phyloP scores from a whole-genome alignment of 345 rosid genomes.

The Aegle marmelos region DNA sequence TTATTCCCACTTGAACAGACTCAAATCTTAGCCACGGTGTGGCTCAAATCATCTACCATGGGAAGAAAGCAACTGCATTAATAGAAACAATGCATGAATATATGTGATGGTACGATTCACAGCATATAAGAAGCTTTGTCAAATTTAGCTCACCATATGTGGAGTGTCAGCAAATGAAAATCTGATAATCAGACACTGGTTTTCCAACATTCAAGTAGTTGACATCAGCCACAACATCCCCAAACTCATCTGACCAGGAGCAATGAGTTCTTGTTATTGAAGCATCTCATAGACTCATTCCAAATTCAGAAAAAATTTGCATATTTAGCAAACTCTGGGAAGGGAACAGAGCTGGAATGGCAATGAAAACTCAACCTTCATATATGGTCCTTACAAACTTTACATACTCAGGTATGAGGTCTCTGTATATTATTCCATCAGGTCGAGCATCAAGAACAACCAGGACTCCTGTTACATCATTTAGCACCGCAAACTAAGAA shows the following conservation, averaged over 20 bases:
- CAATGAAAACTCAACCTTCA: conserved; percentile 56
- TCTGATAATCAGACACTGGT: conserved; percentile 40
- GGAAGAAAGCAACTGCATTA: neutral
- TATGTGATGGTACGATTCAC: neutral
- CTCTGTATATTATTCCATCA: conserved; percentile 75
- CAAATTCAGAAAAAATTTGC: neutral
- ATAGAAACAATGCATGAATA: neutral
- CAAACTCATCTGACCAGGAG: conserved; percentile 55
- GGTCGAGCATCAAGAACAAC: conserved; percentile 89
- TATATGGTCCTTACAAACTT: conserved; percentile 69
- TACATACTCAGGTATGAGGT: conserved; percentile 77
- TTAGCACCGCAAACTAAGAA: conserved; percentile 4
- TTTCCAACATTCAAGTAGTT: conserved; percentile 72
- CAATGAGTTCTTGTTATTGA: neutral
- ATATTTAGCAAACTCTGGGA: neutral
- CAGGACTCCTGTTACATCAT: conserved; percentile 50
- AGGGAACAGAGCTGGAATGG: neutral
- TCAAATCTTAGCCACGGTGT: neutral
- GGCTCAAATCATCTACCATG: neutral
- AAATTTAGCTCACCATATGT: conserved; percentile 1
- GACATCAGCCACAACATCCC: conserved; percentile 54
- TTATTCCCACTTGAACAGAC: neutral
- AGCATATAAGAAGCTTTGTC: neutral
- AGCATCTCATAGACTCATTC: neutral
- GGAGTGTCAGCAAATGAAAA: conserved; percentile 57